phyloP scores from a whole-genome alignment of 805 yeast species.

The Danielozyma ontarioensis region DNA sequence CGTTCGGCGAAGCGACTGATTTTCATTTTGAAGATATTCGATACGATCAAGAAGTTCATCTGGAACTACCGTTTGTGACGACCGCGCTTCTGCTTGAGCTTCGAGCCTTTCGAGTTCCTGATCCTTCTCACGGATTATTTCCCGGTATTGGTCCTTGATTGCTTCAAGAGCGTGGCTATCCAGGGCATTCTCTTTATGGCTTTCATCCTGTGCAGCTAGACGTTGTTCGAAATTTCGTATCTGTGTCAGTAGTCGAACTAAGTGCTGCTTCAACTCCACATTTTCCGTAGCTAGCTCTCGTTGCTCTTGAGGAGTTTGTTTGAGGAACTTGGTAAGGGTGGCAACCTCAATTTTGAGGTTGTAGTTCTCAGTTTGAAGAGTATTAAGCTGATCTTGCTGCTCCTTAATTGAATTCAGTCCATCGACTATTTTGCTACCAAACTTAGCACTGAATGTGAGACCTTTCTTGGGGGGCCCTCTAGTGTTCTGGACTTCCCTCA shows the following conservation, averaged over 20 bases:
- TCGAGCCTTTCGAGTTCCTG: constrained; percentile 6
- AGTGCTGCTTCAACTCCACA: constrained; percentile 20
- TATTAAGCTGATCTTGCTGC: constrained; percentile 18
- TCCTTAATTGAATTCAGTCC: constrained; percentile 17
- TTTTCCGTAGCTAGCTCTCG: constrained; percentile 33
- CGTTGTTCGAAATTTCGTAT: background rate
- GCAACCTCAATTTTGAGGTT: constrained; percentile 41
- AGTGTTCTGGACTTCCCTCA: background rate
- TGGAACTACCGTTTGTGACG: constrained; percentile 1
- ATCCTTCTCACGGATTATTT: constrained; percentile 7
- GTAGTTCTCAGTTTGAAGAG: constrained; percentile 38
- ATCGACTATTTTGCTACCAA: constrained; percentile 1
- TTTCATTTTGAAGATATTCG: constrained; percentile 13
- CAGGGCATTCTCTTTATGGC: background rate
- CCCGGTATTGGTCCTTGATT: constrained; percentile 4
- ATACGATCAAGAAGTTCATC: constrained; percentile 12
- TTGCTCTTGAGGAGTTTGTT: constrained; percentile 40
- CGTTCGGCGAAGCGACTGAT: constrained; percentile 13
- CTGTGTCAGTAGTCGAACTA: background rate
- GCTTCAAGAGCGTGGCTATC: constrained; percentile 1
- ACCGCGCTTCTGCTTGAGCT: background rate
- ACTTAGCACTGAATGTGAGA: constrained; percentile 3
- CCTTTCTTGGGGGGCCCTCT: constrained; percentile 1
- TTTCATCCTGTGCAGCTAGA: background rate
- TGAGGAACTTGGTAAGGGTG: constrained; percentile 32